These are phyloP conservation scores for Dioscorea cayenensis DNA, from an alignment of 116 monocot species.

Conservation along the genomic window DNA sequence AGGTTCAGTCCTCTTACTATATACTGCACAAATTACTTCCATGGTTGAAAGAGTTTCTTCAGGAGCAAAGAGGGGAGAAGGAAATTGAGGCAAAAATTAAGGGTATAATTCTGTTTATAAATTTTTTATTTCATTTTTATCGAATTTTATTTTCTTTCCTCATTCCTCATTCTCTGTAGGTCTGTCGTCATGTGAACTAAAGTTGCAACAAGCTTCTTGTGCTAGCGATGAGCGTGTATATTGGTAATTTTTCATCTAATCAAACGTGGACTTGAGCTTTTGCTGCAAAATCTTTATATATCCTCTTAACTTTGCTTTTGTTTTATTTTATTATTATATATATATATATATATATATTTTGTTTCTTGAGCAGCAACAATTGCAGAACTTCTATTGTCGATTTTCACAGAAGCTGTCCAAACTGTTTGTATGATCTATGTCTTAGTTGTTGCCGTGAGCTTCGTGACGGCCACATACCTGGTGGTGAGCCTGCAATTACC, in stretches of 20 bases:
- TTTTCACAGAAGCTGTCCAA: slow-evolving; percentile 49
- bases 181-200: slow-evolving; percentile 19
- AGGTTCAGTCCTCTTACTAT: slow-evolving; percentile 29
- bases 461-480: slow-evolving; percentile 26
- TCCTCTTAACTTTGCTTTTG: slow-evolving; percentile 2
- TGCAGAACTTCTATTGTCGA: slow-evolving; percentile 54
- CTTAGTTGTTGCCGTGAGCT: slow-evolving; percentile 49
- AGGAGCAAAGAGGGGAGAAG: slow-evolving; percentile 67
- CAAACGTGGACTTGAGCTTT: too few relatives aligned
- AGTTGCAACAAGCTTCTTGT: slow-evolving; percentile 38
- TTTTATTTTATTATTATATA: too few relatives aligned
- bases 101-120: slow-evolving; percentile 28
- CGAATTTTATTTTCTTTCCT: neutral
- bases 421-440: slow-evolving; percentile 45
- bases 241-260: slow-evolving; percentile 40
- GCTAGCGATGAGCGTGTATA: slow-evolving; percentile 65
- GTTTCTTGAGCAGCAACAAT: slow-evolving; percentile 28
- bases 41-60: slow-evolving; percentile 52
- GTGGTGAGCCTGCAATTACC: slow-evolving; percentile 2
- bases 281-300: neutral
- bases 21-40: slow-evolving; percentile 46
- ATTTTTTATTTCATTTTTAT: neutral
- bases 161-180: slow-evolving; percentile 26
- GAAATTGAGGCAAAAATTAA: slow-evolving; percentile 63
- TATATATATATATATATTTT: neutral